Evolutionary conservation across 225 moss, liverwort and hornwort species (phyloP).

Genomic region (Antitrichia curtipendula): DNA sequence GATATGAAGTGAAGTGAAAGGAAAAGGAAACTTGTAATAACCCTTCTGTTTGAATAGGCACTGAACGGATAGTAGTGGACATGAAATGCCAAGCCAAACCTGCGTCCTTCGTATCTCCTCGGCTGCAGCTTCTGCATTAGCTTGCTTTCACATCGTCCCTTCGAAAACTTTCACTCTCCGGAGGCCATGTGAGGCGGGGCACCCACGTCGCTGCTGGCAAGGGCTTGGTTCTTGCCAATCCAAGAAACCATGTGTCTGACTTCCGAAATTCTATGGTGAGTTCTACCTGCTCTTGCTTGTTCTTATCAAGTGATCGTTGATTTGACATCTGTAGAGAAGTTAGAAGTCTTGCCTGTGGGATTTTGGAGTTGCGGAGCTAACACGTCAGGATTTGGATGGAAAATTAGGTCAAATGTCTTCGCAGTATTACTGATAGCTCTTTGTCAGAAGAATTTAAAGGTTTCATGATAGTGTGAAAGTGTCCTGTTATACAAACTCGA

Average conservation of each 20-base stretch:
- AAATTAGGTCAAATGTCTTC: not conserved
- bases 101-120: conserved; percentile 18
- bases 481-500: not conserved
- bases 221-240: not conserved
- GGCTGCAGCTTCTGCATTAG: not conserved
- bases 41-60: conserved; percentile 10
- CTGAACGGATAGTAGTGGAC: conserved; percentile 13
- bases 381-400: not conserved
- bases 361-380: not conserved
- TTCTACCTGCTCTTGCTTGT: not conserved
- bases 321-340: not conserved
- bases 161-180: not conserved
- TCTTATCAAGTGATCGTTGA: not conserved
- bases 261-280: not conserved
- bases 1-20: conserved; percentile 3
- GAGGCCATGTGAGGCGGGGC: not conserved
- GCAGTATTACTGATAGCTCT: not conserved
- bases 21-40: not conserved
- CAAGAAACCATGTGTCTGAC: not conserved
- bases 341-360: not conserved
- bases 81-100: not conserved
- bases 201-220: not conserved
- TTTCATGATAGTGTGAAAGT: not conserved
- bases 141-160: not conserved
- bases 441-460: not conserved